Conservation (phyloP, 2,329 filamentous ascomycete genomes). For the Aspergillus japonicus region DNA sequence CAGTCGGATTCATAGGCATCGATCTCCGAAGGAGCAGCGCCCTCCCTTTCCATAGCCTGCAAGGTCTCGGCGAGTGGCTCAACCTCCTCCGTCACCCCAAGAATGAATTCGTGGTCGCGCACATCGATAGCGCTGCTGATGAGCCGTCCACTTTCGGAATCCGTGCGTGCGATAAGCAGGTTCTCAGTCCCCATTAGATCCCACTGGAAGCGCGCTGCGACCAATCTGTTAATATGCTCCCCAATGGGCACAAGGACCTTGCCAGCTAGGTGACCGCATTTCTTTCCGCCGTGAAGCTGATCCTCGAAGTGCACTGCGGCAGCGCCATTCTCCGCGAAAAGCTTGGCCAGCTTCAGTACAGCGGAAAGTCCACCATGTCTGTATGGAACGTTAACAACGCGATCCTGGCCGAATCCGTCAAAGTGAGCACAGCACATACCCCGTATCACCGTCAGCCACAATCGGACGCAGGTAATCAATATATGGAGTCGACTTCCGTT, state of each 20-base stretch:
- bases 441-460: conserved; percentile 93
- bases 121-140: conserved; percentile 89
- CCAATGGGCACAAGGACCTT: conserved; percentile 92
- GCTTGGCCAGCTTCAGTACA: conserved; percentile 92
- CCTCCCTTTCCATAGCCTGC: conserved; percentile 81
- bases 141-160: conserved; percentile 89
- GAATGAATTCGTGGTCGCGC: conserved; percentile 94
- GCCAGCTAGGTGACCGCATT: conserved; percentile 93
- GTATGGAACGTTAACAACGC: conserved; percentile 10
- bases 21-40: conserved; percentile 75
- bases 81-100: conserved; percentile 75
- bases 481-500: conserved; percentile 76
- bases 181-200: conserved; percentile 97
- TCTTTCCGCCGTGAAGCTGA: conserved; percentile 96
- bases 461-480: conserved; percentile 92
- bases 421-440: conserved; percentile 38
- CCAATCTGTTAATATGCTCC: conserved; percentile 93
- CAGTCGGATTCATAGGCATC: conserved; percentile 82
- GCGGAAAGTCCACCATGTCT: conserved; percentile 88
- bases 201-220: conserved; percentile 94
- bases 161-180: conserved; percentile 88
- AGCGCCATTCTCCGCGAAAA: conserved; percentile 95
- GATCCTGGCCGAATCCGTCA: neutral
- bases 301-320: conserved; percentile 98
- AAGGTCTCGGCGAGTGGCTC: conserved; percentile 84